Evolutionary conservation across 1,284 basidiomycete genomes (phyloP).

Genomic region (Naganishia sp.): DNA sequence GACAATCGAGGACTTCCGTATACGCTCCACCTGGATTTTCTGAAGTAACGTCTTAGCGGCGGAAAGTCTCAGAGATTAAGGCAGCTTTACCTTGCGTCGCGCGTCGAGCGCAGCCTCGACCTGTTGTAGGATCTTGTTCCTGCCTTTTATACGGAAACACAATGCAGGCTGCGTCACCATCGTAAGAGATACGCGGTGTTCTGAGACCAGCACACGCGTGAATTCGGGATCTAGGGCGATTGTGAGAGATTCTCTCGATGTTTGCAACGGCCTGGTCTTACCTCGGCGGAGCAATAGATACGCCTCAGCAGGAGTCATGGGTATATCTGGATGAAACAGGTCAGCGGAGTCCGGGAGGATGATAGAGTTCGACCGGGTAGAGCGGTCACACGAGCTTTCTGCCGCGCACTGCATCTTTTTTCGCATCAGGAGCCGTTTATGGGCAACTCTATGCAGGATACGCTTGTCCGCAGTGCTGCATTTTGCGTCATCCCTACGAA

Average conservation of each 20-base stretch:
- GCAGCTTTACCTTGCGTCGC: conserved; percentile 6
- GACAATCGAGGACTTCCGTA: neutral
- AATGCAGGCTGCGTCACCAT: conserved; percentile 14
- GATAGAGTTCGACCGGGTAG: neutral
- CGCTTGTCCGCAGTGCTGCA: no score
- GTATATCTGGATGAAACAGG: conserved; percentile 4
- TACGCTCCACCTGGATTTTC: conserved; percentile 3
- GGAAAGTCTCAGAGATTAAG: neutral
- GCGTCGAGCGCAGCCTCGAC: conserved; percentile 6
- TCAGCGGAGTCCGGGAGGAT: neutral
- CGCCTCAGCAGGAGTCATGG: conserved; percentile 26
- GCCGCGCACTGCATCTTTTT: no score
- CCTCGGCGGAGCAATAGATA: conserved; percentile 29
- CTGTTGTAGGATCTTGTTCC: conserved; percentile 10
- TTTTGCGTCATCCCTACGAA: no score
- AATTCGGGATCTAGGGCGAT: conserved; percentile 20
- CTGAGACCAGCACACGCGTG: conserved; percentile 14
- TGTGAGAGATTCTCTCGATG: neutral
- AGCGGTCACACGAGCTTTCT: no score
- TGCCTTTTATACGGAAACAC: conserved; percentile 16
- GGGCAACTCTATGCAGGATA: no score
- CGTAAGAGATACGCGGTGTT: conserved; percentile 23
- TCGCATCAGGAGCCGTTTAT: no score
- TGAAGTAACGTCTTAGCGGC: neutral
- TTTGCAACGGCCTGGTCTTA: neutral